phyloP scores from a whole-genome alignment of 768 basidiomycete species.

The Xerocomellus dryophilus region DNA sequence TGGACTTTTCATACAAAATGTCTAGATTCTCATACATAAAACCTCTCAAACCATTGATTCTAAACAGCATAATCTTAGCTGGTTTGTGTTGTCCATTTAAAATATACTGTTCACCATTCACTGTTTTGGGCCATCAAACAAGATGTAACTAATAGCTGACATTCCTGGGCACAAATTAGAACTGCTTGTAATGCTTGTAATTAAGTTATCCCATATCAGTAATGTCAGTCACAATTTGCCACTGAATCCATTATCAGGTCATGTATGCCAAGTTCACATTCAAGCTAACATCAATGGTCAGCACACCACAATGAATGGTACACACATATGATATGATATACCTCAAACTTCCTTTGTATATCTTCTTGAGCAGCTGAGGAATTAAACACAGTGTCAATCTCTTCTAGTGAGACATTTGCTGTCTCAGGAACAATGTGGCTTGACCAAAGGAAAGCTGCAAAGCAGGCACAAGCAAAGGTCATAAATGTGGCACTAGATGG shows the following conservation, averaged over 20 bases:
- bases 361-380: conserved; percentile 60
- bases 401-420: conserved; percentile 70
- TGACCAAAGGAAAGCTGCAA: conserved; percentile 68
- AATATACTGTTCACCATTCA: too few species aligned
- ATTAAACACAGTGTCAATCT: conserved; percentile 67
- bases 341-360: conserved; percentile 47
- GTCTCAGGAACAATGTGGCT: conserved; percentile 72
- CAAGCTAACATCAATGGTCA: conserved; percentile 43
- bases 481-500: conserved; percentile 60
- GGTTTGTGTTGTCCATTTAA: too few species aligned
- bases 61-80: too few species aligned
- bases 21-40: too few species aligned
- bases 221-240: conserved; percentile 10
- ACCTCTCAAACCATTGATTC: too few species aligned
- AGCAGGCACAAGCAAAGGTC: conserved; percentile 61
- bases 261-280: conserved; percentile 51
- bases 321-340: conserved; percentile 20
- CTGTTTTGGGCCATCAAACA: too few species aligned
- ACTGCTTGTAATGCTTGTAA: too few species aligned
- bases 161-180: neutral
- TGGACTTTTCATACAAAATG: too few species aligned
- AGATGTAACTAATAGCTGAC: neutral
- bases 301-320: neutral
- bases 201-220: neutral
- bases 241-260: conserved; percentile 42